Percentiles rank a stretch among this genome's conserved stretches.
Evolutionary conservation across 352 stramenopile species (phyloP).

Genomic region (Salisapilia sapeloensis): DNA sequence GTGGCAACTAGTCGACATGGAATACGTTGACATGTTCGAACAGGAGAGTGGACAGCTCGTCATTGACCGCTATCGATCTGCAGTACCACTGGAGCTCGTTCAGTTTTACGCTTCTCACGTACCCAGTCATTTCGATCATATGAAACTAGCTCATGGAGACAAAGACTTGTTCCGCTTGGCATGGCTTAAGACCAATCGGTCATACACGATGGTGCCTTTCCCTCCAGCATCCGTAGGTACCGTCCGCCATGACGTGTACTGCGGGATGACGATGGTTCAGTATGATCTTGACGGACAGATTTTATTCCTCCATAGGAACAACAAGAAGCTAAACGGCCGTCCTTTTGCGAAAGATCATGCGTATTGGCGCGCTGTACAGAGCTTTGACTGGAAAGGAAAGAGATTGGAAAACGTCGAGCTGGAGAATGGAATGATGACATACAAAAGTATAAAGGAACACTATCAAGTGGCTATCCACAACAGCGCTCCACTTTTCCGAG

Average conservation of each 20-base stretch:
- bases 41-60: conserved; percentile 63
- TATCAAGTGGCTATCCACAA: conserved; percentile 25
- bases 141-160: conserved; percentile 50
- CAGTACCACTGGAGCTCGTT: conserved; percentile 25
- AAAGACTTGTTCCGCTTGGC: conserved; percentile 69
- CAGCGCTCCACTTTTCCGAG: conserved; percentile 19
- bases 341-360: conserved; percentile 10
- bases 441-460: conserved; percentile 19
- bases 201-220: conserved; percentile 43
- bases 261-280: conserved; percentile 63
- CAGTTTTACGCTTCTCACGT: conserved; percentile 44
- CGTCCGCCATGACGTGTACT: conserved; percentile 25
- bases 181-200: conserved; percentile 46
- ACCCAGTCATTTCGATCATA: conserved; percentile 33
- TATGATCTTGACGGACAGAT: conserved; percentile 27
- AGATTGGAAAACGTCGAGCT: background rate
- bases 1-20: conserved; percentile 44
- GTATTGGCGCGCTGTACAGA: conserved; percentile 25
- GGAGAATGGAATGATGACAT: conserved; percentile 12
- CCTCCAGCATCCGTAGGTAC: conserved; percentile 21
- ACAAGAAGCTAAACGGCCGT: conserved; percentile 43
- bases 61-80: conserved; percentile 22
- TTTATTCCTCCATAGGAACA: conserved; percentile 61
- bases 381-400: conserved; percentile 19
- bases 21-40: conserved; percentile 61